Base-by-base conservation (phyloP, 2,329 filamentous ascomycete species). In the Fusarium kyushuense region DNA sequence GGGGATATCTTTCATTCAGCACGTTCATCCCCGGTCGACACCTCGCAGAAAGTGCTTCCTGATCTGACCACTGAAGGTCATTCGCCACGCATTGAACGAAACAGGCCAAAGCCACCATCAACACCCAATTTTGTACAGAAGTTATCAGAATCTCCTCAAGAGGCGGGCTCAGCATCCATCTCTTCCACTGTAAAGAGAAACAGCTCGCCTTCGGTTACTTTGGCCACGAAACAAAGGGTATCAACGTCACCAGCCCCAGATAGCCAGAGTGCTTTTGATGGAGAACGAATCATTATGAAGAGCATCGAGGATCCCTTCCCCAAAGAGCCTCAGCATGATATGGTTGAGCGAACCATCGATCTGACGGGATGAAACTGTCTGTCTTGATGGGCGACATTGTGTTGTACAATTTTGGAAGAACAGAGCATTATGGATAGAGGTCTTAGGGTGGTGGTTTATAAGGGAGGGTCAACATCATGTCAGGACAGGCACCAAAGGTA, bases 311-410 rank as follows among this genome's bases (percentile, higher is more conserved):
- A 35, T 6, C 33, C 51, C 7, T 25, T 51, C 10, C 23, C 43
- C 12, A 51, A 23, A 19, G 68, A 69, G 14, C 63, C 74, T 6
- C 71, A 70, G 36, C 79, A 79, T 57, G 75, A 76, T 47, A 77
- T 77, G n/a, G 70, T 79, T 40, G 77, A 78, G 23, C 67, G 71
- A n/a, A 48, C 61, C 19, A 63, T 72, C 41, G 67, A 68, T 47
- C 58, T 74, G 49, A 63, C 61, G 14, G 43, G n/a, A 21, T 45
- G 41, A 57, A 16, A 25, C 14, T 17, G n/a, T 17, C 30, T 40
- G 21, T 17, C 23, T 35, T 45, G 25, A 21, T 43, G 16, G 16
- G 17, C 13, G 23, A n/a, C 23, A 48, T 35, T 7, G 30, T 21
- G 27, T 21, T 51, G 33, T 40, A 25, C 49, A 35, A 12, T 46